Evolutionary conservation across 495 filamentous ascomycete genomes (phyloP).

Genomic region (Neurospora sp.): DNA sequence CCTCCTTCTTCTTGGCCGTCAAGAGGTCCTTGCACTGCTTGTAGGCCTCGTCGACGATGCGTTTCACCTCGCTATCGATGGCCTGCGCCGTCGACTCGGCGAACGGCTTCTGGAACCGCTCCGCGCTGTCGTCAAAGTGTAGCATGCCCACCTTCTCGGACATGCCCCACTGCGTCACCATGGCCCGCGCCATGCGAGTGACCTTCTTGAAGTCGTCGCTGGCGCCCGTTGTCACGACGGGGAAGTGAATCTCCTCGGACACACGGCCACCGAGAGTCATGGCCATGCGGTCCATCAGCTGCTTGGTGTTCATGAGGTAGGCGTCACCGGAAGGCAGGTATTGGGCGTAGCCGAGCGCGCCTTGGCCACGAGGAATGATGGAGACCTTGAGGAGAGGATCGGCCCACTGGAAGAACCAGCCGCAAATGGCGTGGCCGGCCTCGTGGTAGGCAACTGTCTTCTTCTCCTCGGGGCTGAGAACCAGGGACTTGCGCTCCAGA

Average conservation of each 20-base stretch:
- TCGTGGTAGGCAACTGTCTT: slow-evolving; percentile 94
- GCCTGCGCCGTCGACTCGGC: slow-evolving; percentile 83
- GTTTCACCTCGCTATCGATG: slow-evolving; percentile 83
- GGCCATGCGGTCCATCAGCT: slow-evolving; percentile 99
- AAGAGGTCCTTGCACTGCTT: slow-evolving; percentile 78
- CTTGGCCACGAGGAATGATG: slow-evolving; percentile 93
- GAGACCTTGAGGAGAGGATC: slow-evolving; percentile 96
- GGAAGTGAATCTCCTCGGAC: slow-evolving; percentile 91
- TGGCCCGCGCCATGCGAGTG: slow-evolving; percentile 83
- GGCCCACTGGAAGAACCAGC: slow-evolving; percentile 94
- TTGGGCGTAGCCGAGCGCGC: slow-evolving; percentile 90
- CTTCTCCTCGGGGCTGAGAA: slow-evolving; percentile 89
- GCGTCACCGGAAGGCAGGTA: slow-evolving; percentile 85
- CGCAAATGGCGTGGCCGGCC: slow-evolving; percentile 95
- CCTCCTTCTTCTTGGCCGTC: slow-evolving; percentile 72
- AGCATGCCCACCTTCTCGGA: slow-evolving; percentile 83
- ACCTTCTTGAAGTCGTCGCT: slow-evolving; percentile 99
- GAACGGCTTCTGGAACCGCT: slow-evolving; percentile 86
- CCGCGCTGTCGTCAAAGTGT: slow-evolving; percentile 71
- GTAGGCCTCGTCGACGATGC: slow-evolving; percentile 86
- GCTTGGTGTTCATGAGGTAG: slow-evolving; percentile 88
- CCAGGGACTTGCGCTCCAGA: slow-evolving; percentile 89
- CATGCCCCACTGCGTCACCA: slow-evolving; percentile 99
- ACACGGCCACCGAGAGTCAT: slow-evolving; percentile 96
- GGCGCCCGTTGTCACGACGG: slow-evolving; percentile 88